Conservation (phyloP, 2,329 filamentous ascomycete genomes). For the Thielaviopsis populi region DNA sequence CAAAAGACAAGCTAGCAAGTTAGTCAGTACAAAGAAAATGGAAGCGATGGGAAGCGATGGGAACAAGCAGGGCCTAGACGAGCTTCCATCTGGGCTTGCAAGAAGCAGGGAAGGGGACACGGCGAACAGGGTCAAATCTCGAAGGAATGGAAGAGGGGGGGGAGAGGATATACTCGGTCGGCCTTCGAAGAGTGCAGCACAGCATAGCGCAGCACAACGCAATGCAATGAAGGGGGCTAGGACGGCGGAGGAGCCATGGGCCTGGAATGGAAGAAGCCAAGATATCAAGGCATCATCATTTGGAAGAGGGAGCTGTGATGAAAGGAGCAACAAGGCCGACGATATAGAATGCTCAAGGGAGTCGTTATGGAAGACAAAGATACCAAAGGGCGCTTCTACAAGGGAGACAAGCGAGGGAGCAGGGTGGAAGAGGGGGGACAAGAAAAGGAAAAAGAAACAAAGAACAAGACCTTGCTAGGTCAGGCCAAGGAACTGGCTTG, state of each 20-base stretch:
- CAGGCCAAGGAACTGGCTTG: neutral
- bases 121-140: neutral
- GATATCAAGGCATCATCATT: neutral
- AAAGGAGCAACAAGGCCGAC: neutral
- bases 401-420: neutral
- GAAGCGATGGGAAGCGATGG: neutral
- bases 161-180: neutral
- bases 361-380: neutral
- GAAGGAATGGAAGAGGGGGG: neutral
- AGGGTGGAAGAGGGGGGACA: neutral
- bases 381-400: neutral
- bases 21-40: neutral
- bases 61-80: no score
- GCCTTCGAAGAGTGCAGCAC: no score
- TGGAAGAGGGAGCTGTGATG: neutral
- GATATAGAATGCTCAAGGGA: neutral
- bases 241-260: neutral
- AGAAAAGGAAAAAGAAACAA: neutral
- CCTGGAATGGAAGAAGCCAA: neutral
- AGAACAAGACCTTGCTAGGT: neutral
- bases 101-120: no score
- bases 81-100: no score
- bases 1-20: neutral
- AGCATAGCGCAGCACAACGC: no score
- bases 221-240: no score